A percentile compares a stretch with the other conserved stretches of the same genome.
Evolutionary conservation across 2,329 filamentous ascomycete genomes (phyloP).

Genomic region (Alternaria sp.): DNA sequence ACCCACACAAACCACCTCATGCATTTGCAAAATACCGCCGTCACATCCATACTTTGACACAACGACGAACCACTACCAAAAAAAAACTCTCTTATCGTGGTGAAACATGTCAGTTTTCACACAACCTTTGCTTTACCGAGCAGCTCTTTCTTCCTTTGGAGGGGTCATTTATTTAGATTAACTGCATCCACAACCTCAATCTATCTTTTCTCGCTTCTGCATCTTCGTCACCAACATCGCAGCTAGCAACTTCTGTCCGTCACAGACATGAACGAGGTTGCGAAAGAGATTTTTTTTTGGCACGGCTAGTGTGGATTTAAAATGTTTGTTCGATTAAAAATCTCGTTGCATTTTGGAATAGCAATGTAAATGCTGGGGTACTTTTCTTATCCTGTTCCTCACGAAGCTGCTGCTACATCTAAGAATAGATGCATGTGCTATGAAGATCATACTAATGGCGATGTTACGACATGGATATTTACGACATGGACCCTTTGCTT

Average conservation of each 20-base stretch:
- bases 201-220: slow-evolving; percentile 21
- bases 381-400: background rate
- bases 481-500: background rate
- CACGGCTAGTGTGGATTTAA: background rate
- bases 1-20: background rate
- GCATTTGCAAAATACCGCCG: background rate
- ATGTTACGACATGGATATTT: slow-evolving; percentile 13
- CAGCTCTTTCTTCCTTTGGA: slow-evolving; percentile 1
- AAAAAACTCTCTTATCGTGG: background rate
- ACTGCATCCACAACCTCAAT: slow-evolving; percentile 18
- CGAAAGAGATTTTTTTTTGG: too few species aligned
- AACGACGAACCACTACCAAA: slow-evolving; percentile 10
- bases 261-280: background rate
- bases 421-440: slow-evolving; percentile 19
- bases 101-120: slow-evolving; percentile 12
- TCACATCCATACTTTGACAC: background rate
- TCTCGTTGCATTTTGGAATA: too few species aligned
- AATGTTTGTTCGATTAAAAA: too few species aligned
- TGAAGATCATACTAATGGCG: slow-evolving; percentile 20
- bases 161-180: slow-evolving; percentile 30
- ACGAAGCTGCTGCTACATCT: background rate
- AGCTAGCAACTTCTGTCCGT: background rate
- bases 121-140: slow-evolving; percentile 16
- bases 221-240: background rate
- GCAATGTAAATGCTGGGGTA: background rate